phyloP scores from a whole-genome alignment of 129 eudicot species.

The Arctium minus region DNA sequence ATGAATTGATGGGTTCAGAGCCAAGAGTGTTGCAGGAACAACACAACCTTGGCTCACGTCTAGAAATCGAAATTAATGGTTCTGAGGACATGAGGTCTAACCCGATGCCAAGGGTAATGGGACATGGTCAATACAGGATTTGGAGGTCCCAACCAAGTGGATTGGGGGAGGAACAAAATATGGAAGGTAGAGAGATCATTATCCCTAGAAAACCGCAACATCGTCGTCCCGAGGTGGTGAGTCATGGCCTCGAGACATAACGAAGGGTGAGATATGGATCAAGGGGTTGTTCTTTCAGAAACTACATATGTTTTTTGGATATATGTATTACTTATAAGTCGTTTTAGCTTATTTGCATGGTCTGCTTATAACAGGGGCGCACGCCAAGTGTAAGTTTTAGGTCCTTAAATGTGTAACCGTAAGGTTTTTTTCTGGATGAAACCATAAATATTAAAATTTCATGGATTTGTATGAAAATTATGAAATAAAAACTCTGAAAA shows the following conservation, averaged over 20 bases:
- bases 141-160: slow-evolving; percentile 28
- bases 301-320: neutral
- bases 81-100: slow-evolving; percentile 15
- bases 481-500: neutral
- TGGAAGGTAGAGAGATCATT: slow-evolving; percentile 27
- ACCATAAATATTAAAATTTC: neutral
- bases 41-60: neutral
- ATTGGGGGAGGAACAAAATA: slow-evolving; percentile 19
- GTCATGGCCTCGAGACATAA: neutral
- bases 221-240: neutral
- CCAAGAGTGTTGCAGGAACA: neutral
- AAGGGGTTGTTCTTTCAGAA: neutral
- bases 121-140: slow-evolving; percentile 18
- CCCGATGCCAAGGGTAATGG: slow-evolving; percentile 31
- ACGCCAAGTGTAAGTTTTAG: neutral
- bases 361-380: neutral
- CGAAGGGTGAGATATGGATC: neutral
- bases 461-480: neutral
- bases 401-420: neutral
- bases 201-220: slow-evolving; percentile 2
- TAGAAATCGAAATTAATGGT: neutral
- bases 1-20: neutral
- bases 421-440: too few species aligned
- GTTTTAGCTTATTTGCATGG: slow-evolving; percentile 9
- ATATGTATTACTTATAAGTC: neutral